Percentiles rank a stretch among this genome's conserved stretches.
phyloP scores from a whole-genome alignment of 2,329 filamentous ascomycete genomes.

The Monilinia polystroma region DNA sequence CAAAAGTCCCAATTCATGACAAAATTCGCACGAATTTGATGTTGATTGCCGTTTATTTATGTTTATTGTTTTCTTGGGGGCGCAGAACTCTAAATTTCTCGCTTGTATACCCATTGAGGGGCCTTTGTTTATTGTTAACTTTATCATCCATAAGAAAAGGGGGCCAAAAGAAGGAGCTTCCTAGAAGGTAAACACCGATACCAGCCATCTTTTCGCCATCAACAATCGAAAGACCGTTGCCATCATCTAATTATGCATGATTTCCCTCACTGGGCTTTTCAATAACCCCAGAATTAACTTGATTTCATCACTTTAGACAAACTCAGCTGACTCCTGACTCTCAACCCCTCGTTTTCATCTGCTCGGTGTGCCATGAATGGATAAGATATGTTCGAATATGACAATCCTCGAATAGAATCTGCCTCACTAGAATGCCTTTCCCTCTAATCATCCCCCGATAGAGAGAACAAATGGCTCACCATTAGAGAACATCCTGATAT shows the following conservation, averaged over 20 bases:
- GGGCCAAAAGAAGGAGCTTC: constrained; percentile 8
- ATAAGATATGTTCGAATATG: constrained; percentile 3
- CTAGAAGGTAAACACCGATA: constrained; percentile 2
- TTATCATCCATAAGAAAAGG: not conserved
- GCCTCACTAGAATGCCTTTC: constrained; percentile 20
- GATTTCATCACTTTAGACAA: constrained; percentile 2
- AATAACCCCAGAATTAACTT: constrained; percentile 8
- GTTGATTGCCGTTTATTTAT: not conserved
- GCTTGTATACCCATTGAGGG: constrained; percentile 18
- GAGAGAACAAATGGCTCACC: constrained; percentile 14
- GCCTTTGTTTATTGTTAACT: constrained; percentile 18
- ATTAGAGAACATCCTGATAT: not conserved
- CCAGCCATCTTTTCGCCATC: not conserved
- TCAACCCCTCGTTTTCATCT: constrained; percentile 14
- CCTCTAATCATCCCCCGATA: not conserved
- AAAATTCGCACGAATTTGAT: not conserved
- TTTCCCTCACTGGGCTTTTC: constrained; percentile 11
- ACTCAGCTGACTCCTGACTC: constrained; percentile 18
- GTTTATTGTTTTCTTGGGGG: constrained; percentile 17
- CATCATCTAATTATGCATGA: constrained; percentile 16
- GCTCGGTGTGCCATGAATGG: constrained; percentile 17
- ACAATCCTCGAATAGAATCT: constrained; percentile 11
- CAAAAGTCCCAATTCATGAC: not conserved
- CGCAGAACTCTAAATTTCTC: constrained; percentile 17
- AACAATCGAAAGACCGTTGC: constrained; percentile 2